Percentiles rank a stretch among this genome's conserved stretches.
phyloP scores from a whole-genome alignment of 306 rosid genomes.

The Arachis hypogaea region DNA sequence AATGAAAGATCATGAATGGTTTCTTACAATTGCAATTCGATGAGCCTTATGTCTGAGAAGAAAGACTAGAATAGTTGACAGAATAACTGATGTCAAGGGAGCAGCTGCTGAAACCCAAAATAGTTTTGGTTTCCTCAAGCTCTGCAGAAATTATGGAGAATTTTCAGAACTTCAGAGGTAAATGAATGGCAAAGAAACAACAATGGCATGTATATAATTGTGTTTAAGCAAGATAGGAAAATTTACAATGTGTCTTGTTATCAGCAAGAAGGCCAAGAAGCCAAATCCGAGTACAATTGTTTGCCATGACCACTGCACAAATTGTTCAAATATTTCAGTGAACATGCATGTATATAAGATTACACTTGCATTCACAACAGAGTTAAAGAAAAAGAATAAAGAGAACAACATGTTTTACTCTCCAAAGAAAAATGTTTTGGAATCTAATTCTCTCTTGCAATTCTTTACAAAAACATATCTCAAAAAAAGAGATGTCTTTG shows the following conservation, averaged over 20 bases:
- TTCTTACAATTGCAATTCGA: constrained; percentile 66
- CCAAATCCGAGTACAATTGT: constrained; percentile 72
- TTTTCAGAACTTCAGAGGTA: constrained; percentile 5
- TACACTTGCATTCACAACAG: neutral
- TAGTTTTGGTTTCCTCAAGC: constrained; percentile 77
- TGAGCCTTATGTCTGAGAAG: constrained; percentile 58
- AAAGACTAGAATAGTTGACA: constrained; percentile 79
- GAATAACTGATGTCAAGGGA: constrained; percentile 83
- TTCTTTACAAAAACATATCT: constrained; percentile 17
- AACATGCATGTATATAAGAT: neutral
- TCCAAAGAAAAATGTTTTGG: constrained; percentile 1
- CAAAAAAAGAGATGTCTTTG: constrained; percentile 29
- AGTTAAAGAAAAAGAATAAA: neutral
- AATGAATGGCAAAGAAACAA: neutral
- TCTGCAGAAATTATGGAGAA: constrained; percentile 53
- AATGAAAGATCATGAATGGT: neutral
- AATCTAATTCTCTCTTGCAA: constrained; percentile 42
- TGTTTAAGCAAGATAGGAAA: constrained; percentile 14
- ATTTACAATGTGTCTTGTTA: constrained; percentile 82
- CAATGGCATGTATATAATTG: neutral
- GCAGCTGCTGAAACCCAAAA: constrained; percentile 97
- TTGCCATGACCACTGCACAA: constrained; percentile 97
- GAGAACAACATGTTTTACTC: neutral
- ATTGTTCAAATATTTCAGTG: constrained; percentile 29
- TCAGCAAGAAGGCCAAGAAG: constrained; percentile 69